These are phyloP conservation scores for Talaromyces sp. DNA, from an alignment of 2,329 filamentous ascomycete genomes.

Conservation along the genomic window DNA sequence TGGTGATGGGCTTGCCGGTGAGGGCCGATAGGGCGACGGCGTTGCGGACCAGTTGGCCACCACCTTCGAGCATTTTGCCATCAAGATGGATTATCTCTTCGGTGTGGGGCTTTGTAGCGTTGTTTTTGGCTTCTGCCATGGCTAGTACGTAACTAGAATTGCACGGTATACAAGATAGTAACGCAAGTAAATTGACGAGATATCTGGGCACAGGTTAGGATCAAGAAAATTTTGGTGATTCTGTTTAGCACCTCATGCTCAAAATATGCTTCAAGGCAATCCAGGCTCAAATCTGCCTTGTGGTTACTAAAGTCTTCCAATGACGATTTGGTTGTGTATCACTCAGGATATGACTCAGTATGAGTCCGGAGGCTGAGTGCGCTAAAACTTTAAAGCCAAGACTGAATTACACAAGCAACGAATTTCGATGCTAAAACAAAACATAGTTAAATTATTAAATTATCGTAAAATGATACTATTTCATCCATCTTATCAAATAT, in stretches of 20 bases:
- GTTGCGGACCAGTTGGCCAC: slow-evolving; percentile 55
- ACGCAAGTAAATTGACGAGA: neutral
- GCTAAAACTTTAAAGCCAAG: neutral
- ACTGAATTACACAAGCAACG: neutral
- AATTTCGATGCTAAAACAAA: neutral
- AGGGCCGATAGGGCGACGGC: slow-evolving; percentile 51
- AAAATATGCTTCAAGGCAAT: too few species aligned
- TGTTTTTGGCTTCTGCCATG: neutral
- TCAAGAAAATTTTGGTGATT: neutral
- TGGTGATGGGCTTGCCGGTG: slow-evolving; percentile 43
- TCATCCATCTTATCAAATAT: too few species aligned
- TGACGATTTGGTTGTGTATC: neutral
- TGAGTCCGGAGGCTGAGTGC: neutral
- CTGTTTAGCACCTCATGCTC: too few species aligned
- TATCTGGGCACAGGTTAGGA: neutral
- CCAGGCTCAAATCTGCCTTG: neutral
- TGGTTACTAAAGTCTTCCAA: neutral
- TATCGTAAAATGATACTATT: too few species aligned
- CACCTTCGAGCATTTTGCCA: slow-evolving; percentile 56
- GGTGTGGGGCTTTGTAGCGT: neutral
- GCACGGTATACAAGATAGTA: neutral
- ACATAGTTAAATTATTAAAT: too few species aligned
- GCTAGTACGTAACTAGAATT: neutral
- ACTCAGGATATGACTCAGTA: neutral
- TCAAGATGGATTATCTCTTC: slow-evolving; percentile 36